These are phyloP conservation scores for Hamamelis virginiana DNA, from an alignment of 164 flowering plant genomes.

Conservation along the genomic window DNA sequence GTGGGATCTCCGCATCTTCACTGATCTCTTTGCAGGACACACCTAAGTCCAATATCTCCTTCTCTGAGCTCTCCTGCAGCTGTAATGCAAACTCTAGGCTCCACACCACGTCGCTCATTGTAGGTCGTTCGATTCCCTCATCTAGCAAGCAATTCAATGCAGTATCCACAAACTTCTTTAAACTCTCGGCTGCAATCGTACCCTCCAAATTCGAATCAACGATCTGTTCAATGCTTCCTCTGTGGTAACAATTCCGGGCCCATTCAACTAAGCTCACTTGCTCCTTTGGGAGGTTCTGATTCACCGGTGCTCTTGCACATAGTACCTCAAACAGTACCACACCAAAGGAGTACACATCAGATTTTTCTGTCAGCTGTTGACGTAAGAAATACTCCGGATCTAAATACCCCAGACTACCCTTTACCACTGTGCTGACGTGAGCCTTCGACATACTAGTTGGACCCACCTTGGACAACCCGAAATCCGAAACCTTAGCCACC, in stretches of 20 bases:
- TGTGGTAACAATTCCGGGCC: background rate
- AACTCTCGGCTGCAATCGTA: background rate
- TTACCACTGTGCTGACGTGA: background rate
- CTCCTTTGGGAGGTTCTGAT: too few species aligned
- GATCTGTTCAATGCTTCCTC: background rate
- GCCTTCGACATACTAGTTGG: background rate
- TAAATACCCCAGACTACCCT: constrained; percentile 6
- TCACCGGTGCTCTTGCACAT: background rate
- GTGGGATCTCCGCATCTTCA: background rate
- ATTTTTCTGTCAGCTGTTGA: too few species aligned
- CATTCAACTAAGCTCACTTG: background rate
- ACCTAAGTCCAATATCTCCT: background rate
- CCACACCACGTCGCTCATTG: too few species aligned
- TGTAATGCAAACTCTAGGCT: background rate
- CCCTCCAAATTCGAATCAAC: background rate
- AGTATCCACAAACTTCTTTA: background rate
- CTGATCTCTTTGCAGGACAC: background rate
- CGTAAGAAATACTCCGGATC: constrained; percentile 8
- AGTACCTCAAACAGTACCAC: too few species aligned
- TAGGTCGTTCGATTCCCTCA: background rate
- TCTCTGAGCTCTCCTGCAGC: constrained; percentile 1
- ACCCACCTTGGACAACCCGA: constrained; percentile 4
- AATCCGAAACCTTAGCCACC: too few species aligned
- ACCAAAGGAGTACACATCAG: too few species aligned
- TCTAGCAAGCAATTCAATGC: background rate